A percentile compares a stretch with the other conserved stretches of the same genome.
phyloP scores from a whole-genome alignment of 768 basidiomycete genomes.

The Suillus occidentalis region DNA sequence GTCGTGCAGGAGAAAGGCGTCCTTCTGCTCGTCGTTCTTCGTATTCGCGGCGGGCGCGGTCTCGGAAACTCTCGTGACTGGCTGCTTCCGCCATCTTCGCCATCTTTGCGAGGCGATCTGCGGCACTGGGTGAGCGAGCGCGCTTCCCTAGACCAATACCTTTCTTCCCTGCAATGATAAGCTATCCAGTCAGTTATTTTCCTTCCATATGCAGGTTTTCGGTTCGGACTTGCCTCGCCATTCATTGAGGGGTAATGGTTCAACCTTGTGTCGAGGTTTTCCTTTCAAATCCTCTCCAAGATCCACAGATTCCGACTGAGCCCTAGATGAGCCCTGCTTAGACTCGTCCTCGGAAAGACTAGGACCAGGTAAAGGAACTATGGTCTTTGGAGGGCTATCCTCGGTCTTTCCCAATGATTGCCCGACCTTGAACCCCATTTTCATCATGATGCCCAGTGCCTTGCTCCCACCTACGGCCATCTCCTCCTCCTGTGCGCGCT shows the following conservation, averaged over 20 bases:
- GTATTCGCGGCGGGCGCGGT: conserved; percentile 70
- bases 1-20: conserved; percentile 67
- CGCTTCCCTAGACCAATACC: conserved; percentile 77
- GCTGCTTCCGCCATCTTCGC: conserved; percentile 57
- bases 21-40: conserved; percentile 75
- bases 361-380: conserved; percentile 7
- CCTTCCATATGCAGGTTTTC: not conserved
- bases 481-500: conserved; percentile 66
- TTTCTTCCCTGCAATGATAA: conserved; percentile 57
- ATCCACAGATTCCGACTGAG: conserved; percentile 8
- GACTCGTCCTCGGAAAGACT: conserved; percentile 1
- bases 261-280: conserved; percentile 45
- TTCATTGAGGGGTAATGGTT: conserved; percentile 75
- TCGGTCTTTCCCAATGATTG: conserved; percentile 62
- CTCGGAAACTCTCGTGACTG: conserved; percentile 61
- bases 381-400: conserved; percentile 13
- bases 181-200: conserved; percentile 2
- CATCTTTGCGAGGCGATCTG: conserved; percentile 72
- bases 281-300: conserved; percentile 3
- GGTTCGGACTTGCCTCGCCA: conserved; percentile 66
- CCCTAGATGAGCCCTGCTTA: conserved; percentile 1
- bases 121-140: conserved; percentile 58
- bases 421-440: conserved; percentile 90
- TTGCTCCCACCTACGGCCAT: conserved; percentile 54
- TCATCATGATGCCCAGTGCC: conserved; percentile 88